Evolutionary conservation across 352 stramenopile species (phyloP), one percentile per base, ranked within the genome.

Genomic region (Stephanocyclus meneghinianus): DNA sequence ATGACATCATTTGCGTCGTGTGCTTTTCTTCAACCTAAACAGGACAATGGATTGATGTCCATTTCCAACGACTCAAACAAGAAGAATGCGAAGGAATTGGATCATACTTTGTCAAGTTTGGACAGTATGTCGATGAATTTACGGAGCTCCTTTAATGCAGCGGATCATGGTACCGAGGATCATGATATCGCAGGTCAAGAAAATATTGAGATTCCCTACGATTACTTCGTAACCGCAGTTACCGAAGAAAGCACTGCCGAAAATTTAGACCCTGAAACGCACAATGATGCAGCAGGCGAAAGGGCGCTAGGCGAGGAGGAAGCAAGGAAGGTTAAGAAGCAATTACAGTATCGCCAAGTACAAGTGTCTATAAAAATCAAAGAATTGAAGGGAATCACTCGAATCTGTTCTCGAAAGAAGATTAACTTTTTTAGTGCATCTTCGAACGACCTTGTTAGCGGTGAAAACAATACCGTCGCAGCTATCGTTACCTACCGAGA

Each of bases 331-430:
- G 2, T 8, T 4, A 40, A 53, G 45, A 21, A 53, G 3, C 6
- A 53, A 53, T 21, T 53, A 16, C 5, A 21, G 13, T 4, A 6
- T 21, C 15, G 50, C 8, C 15, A 59, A 32, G 50, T 59, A 4
- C 29, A 59, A n/a, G 50, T 59, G 16, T 59, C 50, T 30, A 59
- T 59, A 59, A n/a, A 59, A 59, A 59, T 59, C 50, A 59, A 59
- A 59, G 50, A 59, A 32, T 32, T 59, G 18, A 59, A 32, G 3
- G 50, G 50, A 26, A 59, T 59, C 15, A 59, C 15, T 59, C 50
- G 50, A 10, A 59, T 59, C 50, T 15, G 2, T 26, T 59, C 50
- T 7, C 15, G 18, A 59, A 59, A 59, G 50, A 59, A 59, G 50
- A 40, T 40, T 40, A 40, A 40, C 35, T 40, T 40, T 40, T 8